Evolutionary conservation across 1,284 basidiomycete species (phyloP).

Genomic region (Sanguinoderma infundibulare): DNA sequence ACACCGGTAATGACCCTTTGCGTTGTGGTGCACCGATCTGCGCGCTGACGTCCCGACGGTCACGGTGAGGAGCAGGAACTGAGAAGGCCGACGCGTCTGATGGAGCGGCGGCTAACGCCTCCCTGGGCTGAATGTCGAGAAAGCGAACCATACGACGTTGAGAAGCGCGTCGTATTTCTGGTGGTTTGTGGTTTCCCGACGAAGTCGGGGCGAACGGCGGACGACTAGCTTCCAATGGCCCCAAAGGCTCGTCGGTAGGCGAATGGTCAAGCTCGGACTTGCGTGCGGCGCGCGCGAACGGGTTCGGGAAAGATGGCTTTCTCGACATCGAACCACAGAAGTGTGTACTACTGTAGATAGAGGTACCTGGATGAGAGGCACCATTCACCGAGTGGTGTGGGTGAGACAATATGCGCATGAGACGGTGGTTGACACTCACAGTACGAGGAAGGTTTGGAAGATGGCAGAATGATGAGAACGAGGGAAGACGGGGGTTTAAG

Average conservation of each 20-base stretch:
- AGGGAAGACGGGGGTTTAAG: not conserved
- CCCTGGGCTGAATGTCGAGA: too few relatives aligned
- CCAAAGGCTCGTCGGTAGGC: not conserved
- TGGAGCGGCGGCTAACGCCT: too few relatives aligned
- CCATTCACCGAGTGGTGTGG: not conserved
- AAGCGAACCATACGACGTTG: too few relatives aligned
- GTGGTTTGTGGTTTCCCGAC: too few relatives aligned
- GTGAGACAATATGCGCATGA: not conserved
- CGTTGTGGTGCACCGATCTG: not conserved
- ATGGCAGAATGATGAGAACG: not conserved
- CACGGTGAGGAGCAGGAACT: not conserved
- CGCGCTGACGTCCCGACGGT: not conserved
- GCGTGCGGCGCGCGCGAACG: slow-evolving; percentile 4
- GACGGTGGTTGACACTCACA: not conserved
- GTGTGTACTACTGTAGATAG: not conserved
- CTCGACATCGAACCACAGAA: not conserved
- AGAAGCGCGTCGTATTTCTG: too few relatives aligned
- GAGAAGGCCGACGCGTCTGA: too few relatives aligned
- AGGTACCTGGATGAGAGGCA: not conserved
- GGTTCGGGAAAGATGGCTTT: slow-evolving; percentile 7
- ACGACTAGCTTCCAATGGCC: not conserved
- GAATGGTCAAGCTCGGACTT: not conserved
- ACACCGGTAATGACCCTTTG: slow-evolving; percentile 1
- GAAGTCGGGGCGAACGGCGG: not conserved
- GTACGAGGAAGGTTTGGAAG: not conserved